Percentiles rank a stretch among this genome's conserved stretches.
Evolutionary conservation across 1,284 basidiomycete species (phyloP).

Genomic region (Ustilago nuda): DNA sequence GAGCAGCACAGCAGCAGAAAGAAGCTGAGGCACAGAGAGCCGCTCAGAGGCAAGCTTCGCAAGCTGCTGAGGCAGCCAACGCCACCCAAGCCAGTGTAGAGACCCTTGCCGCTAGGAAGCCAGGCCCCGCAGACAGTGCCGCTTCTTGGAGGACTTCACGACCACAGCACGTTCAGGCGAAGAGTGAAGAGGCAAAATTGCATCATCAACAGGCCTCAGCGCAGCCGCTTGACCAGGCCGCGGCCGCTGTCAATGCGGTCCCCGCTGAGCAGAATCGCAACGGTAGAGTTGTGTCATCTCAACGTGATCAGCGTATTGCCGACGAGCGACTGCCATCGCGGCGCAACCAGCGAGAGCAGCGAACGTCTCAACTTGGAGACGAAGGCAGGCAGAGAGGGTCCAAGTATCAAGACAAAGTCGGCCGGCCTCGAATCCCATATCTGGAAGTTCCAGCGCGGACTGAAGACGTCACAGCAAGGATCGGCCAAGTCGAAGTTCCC

Average conservation of each 20-base stretch:
- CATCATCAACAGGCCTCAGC: constrained; percentile 18
- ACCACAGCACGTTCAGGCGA: not conserved
- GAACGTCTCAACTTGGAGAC: not conserved
- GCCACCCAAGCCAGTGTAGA: constrained; percentile 9
- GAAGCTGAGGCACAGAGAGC: constrained; percentile 41
- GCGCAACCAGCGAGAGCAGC: constrained; percentile 28
- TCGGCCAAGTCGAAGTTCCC: constrained; percentile 9
- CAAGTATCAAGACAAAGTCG: not conserved
- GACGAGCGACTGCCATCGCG: constrained; percentile 17
- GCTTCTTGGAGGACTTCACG: constrained; percentile 42
- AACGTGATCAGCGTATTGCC: constrained; percentile 2
- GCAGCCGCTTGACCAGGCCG: constrained; percentile 1
- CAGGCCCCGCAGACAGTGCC: constrained; percentile 43
- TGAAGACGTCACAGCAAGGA: constrained; percentile 3
- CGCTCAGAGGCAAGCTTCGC: constrained; percentile 1
- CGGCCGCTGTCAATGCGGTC: not conserved
- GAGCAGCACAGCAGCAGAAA: constrained; percentile 53
- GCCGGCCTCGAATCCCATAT: constrained; percentile 2
- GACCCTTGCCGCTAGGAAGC: constrained; percentile 13
- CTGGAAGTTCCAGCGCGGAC: not conserved
- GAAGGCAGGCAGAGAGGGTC: constrained; percentile 14
- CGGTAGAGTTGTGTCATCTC: constrained; percentile 13
- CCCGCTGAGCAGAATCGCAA: constrained; percentile 10
- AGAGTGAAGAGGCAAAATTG: not conserved
- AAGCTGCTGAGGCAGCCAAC: constrained; percentile 3